These are phyloP conservation scores for Candida yuanshanica DNA, from an alignment of 805 yeast genomes.

Conservation along the genomic window DNA sequence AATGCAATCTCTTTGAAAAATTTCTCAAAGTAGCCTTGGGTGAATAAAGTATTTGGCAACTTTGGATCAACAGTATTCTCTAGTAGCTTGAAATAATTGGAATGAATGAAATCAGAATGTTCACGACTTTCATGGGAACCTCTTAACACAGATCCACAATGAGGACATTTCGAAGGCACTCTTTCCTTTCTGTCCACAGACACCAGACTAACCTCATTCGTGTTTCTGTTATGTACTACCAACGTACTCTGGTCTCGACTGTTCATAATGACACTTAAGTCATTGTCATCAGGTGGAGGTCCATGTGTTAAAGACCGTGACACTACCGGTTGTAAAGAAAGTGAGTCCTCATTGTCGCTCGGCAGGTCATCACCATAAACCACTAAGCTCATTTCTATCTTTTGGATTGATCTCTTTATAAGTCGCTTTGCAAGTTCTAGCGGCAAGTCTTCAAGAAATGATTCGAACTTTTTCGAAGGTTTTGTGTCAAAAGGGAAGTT, in stretches of 20 bases:
- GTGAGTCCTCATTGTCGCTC: neutral
- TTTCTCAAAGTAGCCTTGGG: constrained; percentile 74
- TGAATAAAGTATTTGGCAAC: constrained; percentile 56
- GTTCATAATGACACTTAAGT: constrained; percentile 2
- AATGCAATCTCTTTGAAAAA: constrained; percentile 58
- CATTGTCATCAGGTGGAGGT: neutral
- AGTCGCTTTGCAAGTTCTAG: too few relatives aligned
- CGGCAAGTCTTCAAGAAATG: too few relatives aligned
- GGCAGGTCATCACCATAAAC: neutral
- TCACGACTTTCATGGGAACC: neutral
- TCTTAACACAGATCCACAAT: constrained; percentile 6
- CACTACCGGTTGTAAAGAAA: neutral
- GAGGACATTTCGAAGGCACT: constrained; percentile 4
- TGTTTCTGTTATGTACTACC: constrained; percentile 7
- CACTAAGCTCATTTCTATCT: constrained; percentile 3
- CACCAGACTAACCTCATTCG: constrained; percentile 7
- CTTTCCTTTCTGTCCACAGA: constrained; percentile 1
- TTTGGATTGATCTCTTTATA: too few relatives aligned
- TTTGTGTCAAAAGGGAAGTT: too few relatives aligned
- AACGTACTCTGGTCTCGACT: constrained; percentile 1
- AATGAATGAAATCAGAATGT: constrained; percentile 6
- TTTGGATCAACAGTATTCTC: constrained; percentile 15
- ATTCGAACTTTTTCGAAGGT: too few relatives aligned
- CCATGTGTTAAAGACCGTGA: neutral
- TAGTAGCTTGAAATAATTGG: constrained; percentile 18